Evolutionary conservation across 2,329 filamentous ascomycete species (phyloP), one percentile per base, ranked within the genome.

Genomic region (Ilyonectria destructans): DNA sequence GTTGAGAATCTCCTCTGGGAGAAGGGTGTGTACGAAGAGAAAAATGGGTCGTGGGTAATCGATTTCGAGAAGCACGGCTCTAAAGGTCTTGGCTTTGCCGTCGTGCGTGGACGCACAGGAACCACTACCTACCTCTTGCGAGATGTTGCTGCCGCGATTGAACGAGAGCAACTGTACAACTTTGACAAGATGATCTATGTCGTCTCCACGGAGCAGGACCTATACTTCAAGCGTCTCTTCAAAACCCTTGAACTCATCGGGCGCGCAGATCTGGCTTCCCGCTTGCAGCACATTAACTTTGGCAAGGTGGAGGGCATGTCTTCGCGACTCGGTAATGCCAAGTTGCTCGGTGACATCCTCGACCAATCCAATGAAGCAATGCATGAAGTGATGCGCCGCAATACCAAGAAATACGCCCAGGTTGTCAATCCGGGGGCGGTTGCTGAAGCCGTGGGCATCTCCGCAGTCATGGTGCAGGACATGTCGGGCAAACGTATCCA

Each of bases 391-490:
- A 92, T 93, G 89, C 85, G 82, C 74, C 86, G 85, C 78, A 92
- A 92, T 77, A 82, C 86, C 64, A 83, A 85, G 75, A 92, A 92
- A 80, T 92, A 92, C 79, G 82, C 85, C 62, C 89, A 92, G 78
- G 87, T 93, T 21, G 86, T 86, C 65, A 83, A 93, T 68, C 91
- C 91, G 0, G 87, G 86, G 51, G 82, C 85, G 68, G 88, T 87
- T 2, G 90, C 91, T 17, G 91, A 93, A 78, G 88, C 83, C 2
- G 83, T 93, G 4, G 91, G 91, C 61, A 92, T 92, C 74, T 88
- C 88, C 2, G 88, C 90, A 33, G 90, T 93, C 77, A 92, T 93
- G 88, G 90, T 93, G 2, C 91, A 93, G 77, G 91, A 93, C 76
- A 92, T 93, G 89, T 88, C 86, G 74, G 90, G 90, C 74, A 93